Percentiles rank a stretch among this genome's conserved stretches.
phyloP scores from a whole-genome alignment of 2,329 filamentous ascomycete genomes.

The Scedosporium apiospermum region DNA sequence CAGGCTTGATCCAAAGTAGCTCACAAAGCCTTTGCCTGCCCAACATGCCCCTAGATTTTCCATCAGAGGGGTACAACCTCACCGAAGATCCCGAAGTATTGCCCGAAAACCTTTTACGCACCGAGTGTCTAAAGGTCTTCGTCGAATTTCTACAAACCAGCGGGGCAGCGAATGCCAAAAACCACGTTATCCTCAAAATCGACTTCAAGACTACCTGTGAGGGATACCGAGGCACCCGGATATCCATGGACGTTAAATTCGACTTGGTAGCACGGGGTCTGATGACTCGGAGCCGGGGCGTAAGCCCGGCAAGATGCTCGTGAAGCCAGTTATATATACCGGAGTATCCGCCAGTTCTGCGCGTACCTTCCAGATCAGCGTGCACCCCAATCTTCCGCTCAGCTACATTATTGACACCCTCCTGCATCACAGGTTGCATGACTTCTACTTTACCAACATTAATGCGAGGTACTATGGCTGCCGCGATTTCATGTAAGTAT shows the following conservation, averaged over 20 bases:
- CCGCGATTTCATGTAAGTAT: background rate
- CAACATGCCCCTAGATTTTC: background rate
- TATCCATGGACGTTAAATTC: background rate
- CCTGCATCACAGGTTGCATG: background rate
- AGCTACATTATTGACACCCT: background rate
- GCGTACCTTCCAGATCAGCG: background rate
- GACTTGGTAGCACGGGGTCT: background rate
- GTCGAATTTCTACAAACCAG: background rate
- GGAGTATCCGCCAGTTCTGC: background rate
- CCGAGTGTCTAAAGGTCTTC: background rate
- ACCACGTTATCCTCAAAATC: background rate
- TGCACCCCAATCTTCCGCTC: background rate
- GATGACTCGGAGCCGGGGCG: background rate
- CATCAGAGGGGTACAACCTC: background rate
- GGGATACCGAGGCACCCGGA: background rate
- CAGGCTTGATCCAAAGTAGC: background rate
- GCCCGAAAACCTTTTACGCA: background rate
- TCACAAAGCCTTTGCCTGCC: background rate
- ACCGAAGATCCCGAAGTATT: background rate
- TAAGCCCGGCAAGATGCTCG: background rate
- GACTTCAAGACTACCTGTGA: background rate
- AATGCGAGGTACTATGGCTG: background rate
- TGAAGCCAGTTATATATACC: background rate
- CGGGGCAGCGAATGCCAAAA: background rate
- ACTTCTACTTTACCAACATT: background rate